Evolutionary conservation across 352 stramenopile species (phyloP).

Genomic region (Pythium vanterpoolii): DNA sequence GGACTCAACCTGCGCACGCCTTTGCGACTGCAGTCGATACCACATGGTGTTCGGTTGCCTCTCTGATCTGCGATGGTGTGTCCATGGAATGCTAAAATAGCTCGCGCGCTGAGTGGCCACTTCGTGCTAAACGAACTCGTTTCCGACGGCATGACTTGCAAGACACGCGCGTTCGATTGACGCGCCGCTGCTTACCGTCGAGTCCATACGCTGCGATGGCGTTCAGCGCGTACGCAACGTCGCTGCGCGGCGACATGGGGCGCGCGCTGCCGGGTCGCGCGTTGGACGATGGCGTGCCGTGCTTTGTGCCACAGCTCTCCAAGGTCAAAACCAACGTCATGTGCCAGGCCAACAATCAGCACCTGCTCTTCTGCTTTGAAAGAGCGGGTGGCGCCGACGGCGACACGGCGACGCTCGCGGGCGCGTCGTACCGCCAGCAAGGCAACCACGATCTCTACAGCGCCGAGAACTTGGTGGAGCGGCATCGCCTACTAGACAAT

Average conservation of each 20-base stretch:
- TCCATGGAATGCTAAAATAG: no score
- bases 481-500: conserved; percentile 51
- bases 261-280: conserved; percentile 17
- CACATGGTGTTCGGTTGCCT: no score
- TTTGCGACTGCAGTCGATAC: no score
- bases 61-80: neutral
- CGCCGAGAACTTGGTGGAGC: conserved; percentile 58
- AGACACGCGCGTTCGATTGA: no score
- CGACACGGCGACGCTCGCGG: conserved; percentile 1
- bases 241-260: conserved; percentile 26
- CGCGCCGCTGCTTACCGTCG: no score
- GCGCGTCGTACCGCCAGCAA: conserved; percentile 63
- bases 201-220: conserved; percentile 6
- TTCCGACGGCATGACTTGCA: no score
- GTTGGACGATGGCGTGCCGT: conserved; percentile 23
- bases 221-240: conserved; percentile 21
- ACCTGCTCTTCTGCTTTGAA: conserved; percentile 40
- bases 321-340: conserved; percentile 46
- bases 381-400: neutral
- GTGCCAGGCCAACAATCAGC: conserved; percentile 32
- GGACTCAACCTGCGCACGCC: no score
- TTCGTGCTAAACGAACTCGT: no score
- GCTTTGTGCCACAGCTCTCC: conserved; percentile 41
- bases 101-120: no score
- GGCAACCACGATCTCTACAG: conserved; percentile 67